phyloP scores from a whole-genome alignment of 177 flowering plant genomes.

The Vitis hybrid region DNA sequence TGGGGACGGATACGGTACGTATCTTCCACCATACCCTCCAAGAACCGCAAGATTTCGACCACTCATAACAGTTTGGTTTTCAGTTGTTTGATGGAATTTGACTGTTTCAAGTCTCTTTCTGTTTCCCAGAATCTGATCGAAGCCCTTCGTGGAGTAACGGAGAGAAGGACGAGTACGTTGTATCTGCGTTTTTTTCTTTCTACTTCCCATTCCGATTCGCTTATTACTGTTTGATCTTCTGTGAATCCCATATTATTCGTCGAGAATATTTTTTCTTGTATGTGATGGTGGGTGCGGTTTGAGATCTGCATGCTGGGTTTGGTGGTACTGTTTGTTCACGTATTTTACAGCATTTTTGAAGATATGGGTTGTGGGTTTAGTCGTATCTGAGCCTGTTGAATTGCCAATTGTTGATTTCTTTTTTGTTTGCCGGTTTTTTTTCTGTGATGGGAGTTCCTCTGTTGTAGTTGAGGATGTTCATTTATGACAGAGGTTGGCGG shows the following conservation, averaged over 20 bases:
- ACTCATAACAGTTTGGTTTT: background rate
- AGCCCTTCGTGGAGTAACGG: constrained; percentile 46
- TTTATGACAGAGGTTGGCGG: constrained; percentile 4
- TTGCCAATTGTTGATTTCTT: background rate
- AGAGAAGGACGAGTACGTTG: constrained; percentile 57
- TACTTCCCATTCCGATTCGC: background rate
- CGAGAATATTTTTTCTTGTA: background rate
- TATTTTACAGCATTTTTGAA: background rate
- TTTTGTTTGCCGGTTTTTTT: background rate
- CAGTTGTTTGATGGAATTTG: background rate
- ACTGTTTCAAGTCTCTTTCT: background rate
- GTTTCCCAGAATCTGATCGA: constrained; percentile 56
- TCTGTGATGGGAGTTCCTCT: background rate
- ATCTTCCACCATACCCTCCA: background rate
- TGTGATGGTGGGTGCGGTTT: background rate
- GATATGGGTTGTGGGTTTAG: background rate
- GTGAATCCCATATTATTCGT: no score
- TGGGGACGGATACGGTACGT: constrained; percentile 24
- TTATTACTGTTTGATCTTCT: constrained; percentile 2
- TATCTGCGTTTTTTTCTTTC: constrained; percentile 1
- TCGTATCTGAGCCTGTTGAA: no score
- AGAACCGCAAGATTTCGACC: background rate
- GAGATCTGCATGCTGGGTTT: constrained; percentile 9
- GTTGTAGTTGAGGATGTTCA: background rate
- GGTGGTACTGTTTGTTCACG: constrained; percentile 1